Evolutionary conservation across 352 stramenopile genomes (phyloP).

Genomic region (Phytopythium litorale): DNA sequence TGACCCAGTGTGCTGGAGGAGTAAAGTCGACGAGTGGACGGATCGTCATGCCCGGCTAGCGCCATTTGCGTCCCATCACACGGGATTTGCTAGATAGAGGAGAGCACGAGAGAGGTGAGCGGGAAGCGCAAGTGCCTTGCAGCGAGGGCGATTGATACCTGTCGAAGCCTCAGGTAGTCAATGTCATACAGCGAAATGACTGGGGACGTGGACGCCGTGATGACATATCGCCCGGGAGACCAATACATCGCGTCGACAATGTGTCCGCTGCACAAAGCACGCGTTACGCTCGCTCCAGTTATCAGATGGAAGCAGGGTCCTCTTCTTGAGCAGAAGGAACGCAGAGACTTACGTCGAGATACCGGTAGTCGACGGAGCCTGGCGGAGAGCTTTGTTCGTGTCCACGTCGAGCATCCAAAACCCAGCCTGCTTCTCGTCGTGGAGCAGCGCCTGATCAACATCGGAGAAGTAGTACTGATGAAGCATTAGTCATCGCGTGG

Average conservation of each 20-base stretch:
- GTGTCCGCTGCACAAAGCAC: slow-evolving; percentile 2
- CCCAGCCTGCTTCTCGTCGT: slow-evolving; percentile 22
- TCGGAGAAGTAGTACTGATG: slow-evolving; percentile 29
- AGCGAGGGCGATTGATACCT: slow-evolving; percentile 17
- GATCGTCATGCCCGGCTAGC: slow-evolving; percentile 15
- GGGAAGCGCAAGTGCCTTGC: background rate
- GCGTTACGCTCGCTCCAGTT: background rate
- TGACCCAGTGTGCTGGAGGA: slow-evolving; percentile 33
- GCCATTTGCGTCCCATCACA: slow-evolving; percentile 32
- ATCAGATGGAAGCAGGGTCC: background rate
- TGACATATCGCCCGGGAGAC: slow-evolving; percentile 33
- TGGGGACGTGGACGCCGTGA: slow-evolving; percentile 42
- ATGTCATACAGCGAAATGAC: slow-evolving; percentile 53
- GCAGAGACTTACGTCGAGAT: background rate
- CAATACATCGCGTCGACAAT: slow-evolving; percentile 48
- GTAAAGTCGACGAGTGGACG: slow-evolving; percentile 20
- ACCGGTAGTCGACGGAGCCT: background rate
- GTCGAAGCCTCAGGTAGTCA: slow-evolving; percentile 38
- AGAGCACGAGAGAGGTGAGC: background rate
- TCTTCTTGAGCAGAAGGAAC: background rate
- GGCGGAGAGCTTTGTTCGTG: background rate
- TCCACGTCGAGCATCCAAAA: slow-evolving; percentile 37
- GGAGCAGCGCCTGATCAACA: slow-evolving; percentile 34
- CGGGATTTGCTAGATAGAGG: slow-evolving; percentile 38
- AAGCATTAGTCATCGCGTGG: background rate